Percentiles rank a stretch among this genome's conserved stretches.
phyloP scores from a whole-genome alignment of 2,329 filamentous ascomycete species.

The Colletotrichum sp. region DNA sequence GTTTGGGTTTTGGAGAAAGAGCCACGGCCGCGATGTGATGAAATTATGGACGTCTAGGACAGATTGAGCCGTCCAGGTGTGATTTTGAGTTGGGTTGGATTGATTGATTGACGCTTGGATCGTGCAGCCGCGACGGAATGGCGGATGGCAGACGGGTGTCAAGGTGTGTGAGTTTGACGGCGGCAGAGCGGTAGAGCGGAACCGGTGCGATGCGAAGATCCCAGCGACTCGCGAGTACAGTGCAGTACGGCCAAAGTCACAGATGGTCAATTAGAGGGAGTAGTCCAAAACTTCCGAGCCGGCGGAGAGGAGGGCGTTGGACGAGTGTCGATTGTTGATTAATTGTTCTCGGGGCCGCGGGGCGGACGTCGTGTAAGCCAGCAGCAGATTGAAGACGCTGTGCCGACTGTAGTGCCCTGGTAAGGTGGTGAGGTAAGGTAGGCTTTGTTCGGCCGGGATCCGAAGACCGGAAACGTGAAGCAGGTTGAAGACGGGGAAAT shows the following conservation, averaged over 20 bases:
- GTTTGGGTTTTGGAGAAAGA: not conserved
- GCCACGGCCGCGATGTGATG: not conserved
- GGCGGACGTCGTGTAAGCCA: not conserved
- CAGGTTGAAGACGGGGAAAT: conserved; percentile 7
- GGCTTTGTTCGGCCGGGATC: conserved; percentile 15
- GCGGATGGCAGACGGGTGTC: not conserved
- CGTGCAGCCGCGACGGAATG: not conserved
- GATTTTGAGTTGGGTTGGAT: conserved; percentile 3
- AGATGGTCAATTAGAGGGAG: not conserved
- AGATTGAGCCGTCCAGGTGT: conserved; percentile 1
- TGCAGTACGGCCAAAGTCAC: not conserved
- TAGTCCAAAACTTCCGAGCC: not conserved
- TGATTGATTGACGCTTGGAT: conserved; percentile 13
- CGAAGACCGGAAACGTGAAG: conserved; percentile 16
- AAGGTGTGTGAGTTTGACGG: not conserved
- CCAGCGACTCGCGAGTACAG: not conserved
- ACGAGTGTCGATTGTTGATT: conserved; percentile 15
- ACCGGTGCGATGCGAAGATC: not conserved
- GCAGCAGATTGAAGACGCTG: not conserved
- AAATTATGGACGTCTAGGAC: conserved; percentile 10
- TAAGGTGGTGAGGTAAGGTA: too few relatives aligned
- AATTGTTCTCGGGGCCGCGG: conserved; percentile 5
- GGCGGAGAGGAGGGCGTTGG: conserved; percentile 14
- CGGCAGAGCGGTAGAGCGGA: conserved; percentile 14
- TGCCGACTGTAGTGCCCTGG: not conserved